A percentile compares a stretch with the other conserved stretches of the same genome.
Evolutionary conservation across 164 flowering plant genomes (phyloP).

Genomic region (Paratinospora sagittata): DNA sequence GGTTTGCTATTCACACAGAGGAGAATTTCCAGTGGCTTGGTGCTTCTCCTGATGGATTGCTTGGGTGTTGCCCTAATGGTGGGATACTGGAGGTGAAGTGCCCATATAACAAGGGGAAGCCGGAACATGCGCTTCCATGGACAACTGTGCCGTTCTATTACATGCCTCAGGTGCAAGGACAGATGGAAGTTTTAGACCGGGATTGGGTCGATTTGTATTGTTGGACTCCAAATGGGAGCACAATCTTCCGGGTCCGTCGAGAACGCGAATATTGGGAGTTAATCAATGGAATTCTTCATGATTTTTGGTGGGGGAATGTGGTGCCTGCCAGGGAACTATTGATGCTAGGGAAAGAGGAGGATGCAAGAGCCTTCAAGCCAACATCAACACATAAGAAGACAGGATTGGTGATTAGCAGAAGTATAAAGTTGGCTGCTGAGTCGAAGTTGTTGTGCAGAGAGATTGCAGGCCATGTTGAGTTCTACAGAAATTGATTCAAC

Average conservation of each 20-base stretch:
- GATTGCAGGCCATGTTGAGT: conserved; percentile 74
- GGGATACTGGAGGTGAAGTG: conserved; percentile 98
- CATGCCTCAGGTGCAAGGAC: conserved; percentile 99
- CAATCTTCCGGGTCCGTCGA: conserved; percentile 65
- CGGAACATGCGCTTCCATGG: conserved; percentile 84
- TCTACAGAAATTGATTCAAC: conserved; percentile 19
- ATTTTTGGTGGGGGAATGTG: conserved; percentile 97
- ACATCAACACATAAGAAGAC: conserved; percentile 60
- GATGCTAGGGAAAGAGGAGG: conserved; percentile 46
- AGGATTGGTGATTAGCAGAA: conserved; percentile 51
- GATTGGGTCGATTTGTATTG: conserved; percentile 96
- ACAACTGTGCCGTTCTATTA: conserved; percentile 73
- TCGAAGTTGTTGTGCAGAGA: conserved; percentile 70
- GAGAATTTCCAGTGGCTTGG: conserved; percentile 71
- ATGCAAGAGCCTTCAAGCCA: conserved; percentile 47
- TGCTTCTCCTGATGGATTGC: conserved; percentile 95
- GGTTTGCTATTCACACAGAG: conserved; percentile 68
- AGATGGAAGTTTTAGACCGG: conserved; percentile 86
- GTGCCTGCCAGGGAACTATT: conserved; percentile 81
- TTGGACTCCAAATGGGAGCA: conserved; percentile 92
- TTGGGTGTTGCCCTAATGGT: conserved; percentile 54
- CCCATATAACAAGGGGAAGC: conserved; percentile 91
- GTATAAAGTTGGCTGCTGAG: conserved; percentile 60
- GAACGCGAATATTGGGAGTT: conserved; percentile 69
- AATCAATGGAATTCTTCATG: conserved; percentile 63